Conservation (phyloP, 129 eudicot species). For the Deinandra increscens region DNA sequence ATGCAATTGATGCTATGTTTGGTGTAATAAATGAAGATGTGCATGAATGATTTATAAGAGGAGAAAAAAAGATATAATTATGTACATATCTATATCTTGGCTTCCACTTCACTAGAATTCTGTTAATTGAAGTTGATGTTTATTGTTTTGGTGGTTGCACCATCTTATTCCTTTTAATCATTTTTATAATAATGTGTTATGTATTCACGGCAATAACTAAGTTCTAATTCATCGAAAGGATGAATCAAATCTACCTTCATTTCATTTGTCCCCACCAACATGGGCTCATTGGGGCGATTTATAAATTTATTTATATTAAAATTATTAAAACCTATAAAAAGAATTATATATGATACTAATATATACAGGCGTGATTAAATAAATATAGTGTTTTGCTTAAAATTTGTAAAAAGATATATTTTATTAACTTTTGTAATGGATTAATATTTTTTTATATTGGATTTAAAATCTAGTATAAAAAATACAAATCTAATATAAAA, state of each 20-base stretch:
- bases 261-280: slow-evolving; percentile 22
- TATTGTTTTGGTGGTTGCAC: slow-evolving; percentile 47
- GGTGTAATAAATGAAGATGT: slow-evolving; percentile 22
- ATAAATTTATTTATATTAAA: neutral
- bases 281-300: slow-evolving; percentile 23
- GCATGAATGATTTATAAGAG: slow-evolving; percentile 28
- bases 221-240: slow-evolving; percentile 21
- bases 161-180: slow-evolving; percentile 44
- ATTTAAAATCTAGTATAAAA: no score
- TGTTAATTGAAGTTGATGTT: slow-evolving; percentile 61
- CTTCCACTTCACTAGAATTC: slow-evolving; percentile 64
- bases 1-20: neutral
- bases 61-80: slow-evolving; percentile 14
- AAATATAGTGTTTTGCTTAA: no score
- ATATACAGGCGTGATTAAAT: no score
- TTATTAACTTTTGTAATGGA: no score
- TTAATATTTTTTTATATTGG: no score
- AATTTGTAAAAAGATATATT: no score
- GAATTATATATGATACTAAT: no score
- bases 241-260: slow-evolving; percentile 20
- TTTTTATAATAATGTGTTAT: slow-evolving; percentile 19
- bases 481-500: no score
- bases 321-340: no score
- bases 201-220: slow-evolving; percentile 31
- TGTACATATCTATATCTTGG: slow-evolving; percentile 49